Conservation (phyloP, 768 basidiomycete species). For the Sistotremastrum suecicum region DNA sequence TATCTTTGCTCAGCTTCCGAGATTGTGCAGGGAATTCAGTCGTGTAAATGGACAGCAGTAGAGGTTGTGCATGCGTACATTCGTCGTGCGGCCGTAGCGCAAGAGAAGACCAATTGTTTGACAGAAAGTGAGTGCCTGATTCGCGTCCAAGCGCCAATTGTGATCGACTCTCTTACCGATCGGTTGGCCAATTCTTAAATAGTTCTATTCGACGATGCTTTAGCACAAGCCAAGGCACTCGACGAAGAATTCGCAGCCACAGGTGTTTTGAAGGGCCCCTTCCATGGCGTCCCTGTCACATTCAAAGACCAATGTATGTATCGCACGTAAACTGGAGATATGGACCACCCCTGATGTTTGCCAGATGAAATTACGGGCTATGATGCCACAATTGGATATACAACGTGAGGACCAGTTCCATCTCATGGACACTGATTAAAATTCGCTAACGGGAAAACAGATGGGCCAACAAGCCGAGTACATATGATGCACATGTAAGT, state of each 20-base stretch:
- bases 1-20: constrained; percentile 20
- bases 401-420: constrained; percentile 15
- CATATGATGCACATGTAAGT: constrained; percentile 49
- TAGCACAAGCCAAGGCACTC: constrained; percentile 43
- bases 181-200: neutral
- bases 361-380: constrained; percentile 48
- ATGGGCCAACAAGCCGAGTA: constrained; percentile 51
- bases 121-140: constrained; percentile 48
- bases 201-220: constrained; percentile 67
- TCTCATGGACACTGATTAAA: too few species aligned
- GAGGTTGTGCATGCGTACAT: constrained; percentile 32
- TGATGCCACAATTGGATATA: constrained; percentile 61
- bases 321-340: neutral
- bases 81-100: constrained; percentile 37
- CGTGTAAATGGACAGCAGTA: constrained; percentile 31
- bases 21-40: constrained; percentile 27
- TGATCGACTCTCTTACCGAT: neutral
- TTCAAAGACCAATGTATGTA: constrained; percentile 61
- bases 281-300: constrained; percentile 73
- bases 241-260: constrained; percentile 51
- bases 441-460: too few species aligned
- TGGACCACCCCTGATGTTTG: constrained; percentile 1
- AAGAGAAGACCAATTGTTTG: constrained; percentile 55
- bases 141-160: neutral
- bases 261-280: constrained; percentile 42